These are phyloP conservation scores for Herpetospermum pedunculosum DNA, from an alignment of 306 rosid species.

Conservation along the genomic window DNA sequence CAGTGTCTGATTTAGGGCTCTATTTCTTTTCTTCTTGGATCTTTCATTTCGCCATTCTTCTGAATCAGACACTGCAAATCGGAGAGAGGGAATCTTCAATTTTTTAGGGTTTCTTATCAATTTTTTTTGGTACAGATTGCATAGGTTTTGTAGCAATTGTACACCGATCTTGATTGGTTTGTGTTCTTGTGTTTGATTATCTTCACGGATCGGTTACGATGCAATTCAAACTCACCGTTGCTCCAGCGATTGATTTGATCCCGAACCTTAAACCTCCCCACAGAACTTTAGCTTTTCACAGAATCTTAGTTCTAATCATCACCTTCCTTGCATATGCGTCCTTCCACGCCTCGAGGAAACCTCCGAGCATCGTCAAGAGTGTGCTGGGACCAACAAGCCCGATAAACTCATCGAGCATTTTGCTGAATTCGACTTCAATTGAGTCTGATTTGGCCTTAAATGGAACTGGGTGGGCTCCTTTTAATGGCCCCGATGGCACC, in stretches of 20 bases:
- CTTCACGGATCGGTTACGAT: slow-evolving; percentile 15
- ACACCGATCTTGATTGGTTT: not conserved
- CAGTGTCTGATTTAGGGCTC: slow-evolving; percentile 4
- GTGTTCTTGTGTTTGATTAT: not conserved
- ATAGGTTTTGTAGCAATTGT: not conserved
- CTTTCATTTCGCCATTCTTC: not conserved
- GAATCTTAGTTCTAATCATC: slow-evolving; percentile 38
- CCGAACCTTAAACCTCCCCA: slow-evolving; percentile 62
- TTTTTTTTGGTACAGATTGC: not conserved
- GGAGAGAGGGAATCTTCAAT: not conserved
- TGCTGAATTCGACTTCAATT: slow-evolving; percentile 21
- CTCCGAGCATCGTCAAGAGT: slow-evolving; percentile 90
- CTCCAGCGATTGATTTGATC: slow-evolving; percentile 51
- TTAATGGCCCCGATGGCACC: slow-evolving; percentile 56
- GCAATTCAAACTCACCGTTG: slow-evolving; percentile 31
- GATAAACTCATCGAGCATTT: slow-evolving; percentile 28
- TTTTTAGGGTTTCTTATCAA: not conserved
- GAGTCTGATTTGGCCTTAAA: slow-evolving; percentile 11
- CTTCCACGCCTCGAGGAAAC: slow-evolving; percentile 83
- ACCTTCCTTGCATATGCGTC: slow-evolving; percentile 77
- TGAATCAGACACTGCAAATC: not conserved
- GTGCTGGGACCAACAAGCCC: slow-evolving; percentile 57
- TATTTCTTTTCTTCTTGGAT: not conserved
- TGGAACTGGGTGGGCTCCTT: slow-evolving; percentile 73
- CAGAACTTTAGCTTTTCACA: slow-evolving; percentile 58